Percentiles rank a stretch among this genome's conserved stretches.
phyloP scores from a whole-genome alignment of 2,329 filamentous ascomycete species.

The Nannizziopsis arthrosporioides region DNA sequence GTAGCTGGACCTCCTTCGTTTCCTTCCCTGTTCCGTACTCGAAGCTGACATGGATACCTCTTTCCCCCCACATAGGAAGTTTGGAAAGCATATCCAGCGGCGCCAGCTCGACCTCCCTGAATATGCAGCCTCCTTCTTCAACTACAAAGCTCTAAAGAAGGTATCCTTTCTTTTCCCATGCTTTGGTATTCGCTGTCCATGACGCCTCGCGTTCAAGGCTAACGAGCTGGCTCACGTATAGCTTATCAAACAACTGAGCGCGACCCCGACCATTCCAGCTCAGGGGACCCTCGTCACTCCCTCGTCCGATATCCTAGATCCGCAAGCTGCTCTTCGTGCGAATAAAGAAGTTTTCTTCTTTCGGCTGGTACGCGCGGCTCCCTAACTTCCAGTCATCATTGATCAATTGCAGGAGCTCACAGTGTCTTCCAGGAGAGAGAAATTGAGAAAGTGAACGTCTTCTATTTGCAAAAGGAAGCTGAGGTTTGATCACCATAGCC shows the following conservation, averaged over 20 bases:
- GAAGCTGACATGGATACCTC: neutral
- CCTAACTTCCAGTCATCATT: neutral
- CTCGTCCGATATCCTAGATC: constrained; percentile 46
- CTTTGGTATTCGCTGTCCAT: neutral
- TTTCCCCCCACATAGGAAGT: constrained; percentile 59
- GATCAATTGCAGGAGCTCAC: neutral
- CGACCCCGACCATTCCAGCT: constrained; percentile 70
- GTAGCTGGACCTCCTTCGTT: neutral
- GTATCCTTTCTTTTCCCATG: constrained; percentile 35
- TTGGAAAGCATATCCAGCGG: constrained; percentile 98
- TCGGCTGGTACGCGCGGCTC: constrained; percentile 56
- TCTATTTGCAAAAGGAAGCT: constrained; percentile 95
- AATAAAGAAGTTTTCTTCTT: constrained; percentile 99
- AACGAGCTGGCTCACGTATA: constrained; percentile 34
- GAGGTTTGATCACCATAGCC: constrained; percentile 51
- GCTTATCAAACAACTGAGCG: constrained; percentile 97
- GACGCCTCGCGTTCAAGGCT: neutral
- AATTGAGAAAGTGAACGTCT: constrained; percentile 94
- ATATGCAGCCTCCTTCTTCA: constrained; percentile 98
- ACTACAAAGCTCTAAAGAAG: constrained; percentile 99
- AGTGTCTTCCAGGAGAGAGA: constrained; percentile 63
- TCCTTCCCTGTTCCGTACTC: neutral
- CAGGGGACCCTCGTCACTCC: constrained; percentile 48
- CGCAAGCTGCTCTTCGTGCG: constrained; percentile 81
- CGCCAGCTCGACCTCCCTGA: constrained; percentile 97